Conservation (phyloP, 2,329 filamentous ascomycete species). For the Cladosporium velox region DNA sequence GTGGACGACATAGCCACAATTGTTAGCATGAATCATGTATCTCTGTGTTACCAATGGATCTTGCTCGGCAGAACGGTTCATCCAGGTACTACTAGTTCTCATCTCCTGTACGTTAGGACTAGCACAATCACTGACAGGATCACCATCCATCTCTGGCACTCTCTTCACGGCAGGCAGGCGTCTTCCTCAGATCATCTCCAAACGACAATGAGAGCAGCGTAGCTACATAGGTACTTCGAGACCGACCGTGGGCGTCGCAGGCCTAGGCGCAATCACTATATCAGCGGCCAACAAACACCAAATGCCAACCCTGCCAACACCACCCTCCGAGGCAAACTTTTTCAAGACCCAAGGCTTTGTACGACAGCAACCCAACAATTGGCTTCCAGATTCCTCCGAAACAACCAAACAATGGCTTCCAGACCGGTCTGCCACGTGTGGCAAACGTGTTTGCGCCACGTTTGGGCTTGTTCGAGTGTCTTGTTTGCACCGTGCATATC, state of each 20-base stretch:
- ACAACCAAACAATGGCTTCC: constrained; percentile 16
- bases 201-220: background rate
- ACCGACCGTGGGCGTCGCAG: background rate
- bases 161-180: background rate
- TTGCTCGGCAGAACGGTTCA: background rate
- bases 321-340: constrained; percentile 11
- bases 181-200: background rate
- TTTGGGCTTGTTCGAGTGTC: constrained; percentile 12
- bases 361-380: constrained; percentile 4
- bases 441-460: constrained; percentile 19
- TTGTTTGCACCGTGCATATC: constrained; percentile 21
- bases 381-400: background rate
- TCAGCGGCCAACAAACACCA: constrained; percentile 8
- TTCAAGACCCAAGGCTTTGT: constrained; percentile 9
- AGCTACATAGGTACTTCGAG: background rate
- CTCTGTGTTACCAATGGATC: background rate
- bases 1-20: background rate
- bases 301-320: background rate
- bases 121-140: background rate
- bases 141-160: background rate
- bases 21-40: background rate
- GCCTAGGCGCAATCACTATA: background rate
- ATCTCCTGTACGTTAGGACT: background rate
- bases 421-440: background rate
- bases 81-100: background rate